phyloP scores from a whole-genome alignment of 306 rosid species.

The cucumber (Cucumis sativus) region Cucumber_9930_V3 NC_026657.2:38877001-38877500 shows the following conservation, averaged over 20 bases:
- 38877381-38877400: background rate
- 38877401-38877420: slow-evolving; percentile 1
- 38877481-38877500: background rate
- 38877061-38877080: slow-evolving; percentile 46
- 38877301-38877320: slow-evolving; percentile 3
- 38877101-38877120: slow-evolving; percentile 71
- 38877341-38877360: slow-evolving; percentile 2
- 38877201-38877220: background rate
- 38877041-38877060: slow-evolving; percentile 27
- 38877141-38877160: slow-evolving; percentile 36
- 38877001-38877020: background rate
- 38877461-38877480: background rate
- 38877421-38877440: background rate
- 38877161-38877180: slow-evolving; percentile 39
- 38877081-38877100: slow-evolving; percentile 58
- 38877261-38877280: background rate
- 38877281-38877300: background rate
- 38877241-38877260: background rate
- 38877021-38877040: background rate
- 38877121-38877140: slow-evolving; percentile 38
- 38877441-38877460: background rate
- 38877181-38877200: slow-evolving; percentile 28
- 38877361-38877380: slow-evolving; percentile 4
- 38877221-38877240: background rate
- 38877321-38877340: slow-evolving; percentile 1